Percentiles rank a stretch among this genome's conserved stretches.
Conservation (phyloP, 2,329 filamentous ascomycete genomes). For the Calonectria pauciramosa region DNA sequence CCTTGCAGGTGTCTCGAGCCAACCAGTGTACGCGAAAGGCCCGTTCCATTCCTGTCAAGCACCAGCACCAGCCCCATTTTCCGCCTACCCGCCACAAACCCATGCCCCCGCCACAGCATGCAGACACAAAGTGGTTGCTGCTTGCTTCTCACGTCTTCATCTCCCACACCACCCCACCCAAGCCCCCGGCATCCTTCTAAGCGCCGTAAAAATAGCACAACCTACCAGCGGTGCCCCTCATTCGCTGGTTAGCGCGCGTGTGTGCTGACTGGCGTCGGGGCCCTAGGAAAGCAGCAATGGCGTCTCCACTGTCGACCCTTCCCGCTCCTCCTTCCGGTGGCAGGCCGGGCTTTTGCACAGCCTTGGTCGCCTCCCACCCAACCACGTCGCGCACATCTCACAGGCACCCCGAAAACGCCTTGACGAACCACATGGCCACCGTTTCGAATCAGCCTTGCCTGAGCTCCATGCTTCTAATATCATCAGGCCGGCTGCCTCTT, state of each 20-base stretch:
- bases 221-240: neutral
- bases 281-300: neutral
- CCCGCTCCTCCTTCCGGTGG: slow-evolving; percentile 9
- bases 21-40: neutral
- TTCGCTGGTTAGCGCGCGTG: slow-evolving; percentile 42
- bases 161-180: slow-evolving; percentile 28
- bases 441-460: slow-evolving; percentile 39
- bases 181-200: slow-evolving; percentile 32
- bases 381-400: slow-evolving; percentile 12
- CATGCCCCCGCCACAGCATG: slow-evolving; percentile 19
- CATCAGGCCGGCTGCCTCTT: slow-evolving; percentile 38
- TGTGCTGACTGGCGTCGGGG: slow-evolving; percentile 24
- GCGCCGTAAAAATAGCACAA: slow-evolving; percentile 46
- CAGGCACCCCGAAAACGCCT: slow-evolving; percentile 18
- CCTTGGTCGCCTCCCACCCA: slow-evolving; percentile 23
- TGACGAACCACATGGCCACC: slow-evolving; percentile 21
- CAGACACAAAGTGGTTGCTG: neutral
- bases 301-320: neutral
- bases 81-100: slow-evolving; percentile 16
- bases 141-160: slow-evolving; percentile 7
- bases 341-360: slow-evolving; percentile 35
- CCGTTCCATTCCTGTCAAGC: neutral
- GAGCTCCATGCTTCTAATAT: slow-evolving; percentile 28
- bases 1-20: neutral
- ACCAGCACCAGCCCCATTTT: slow-evolving; percentile 13